Evolutionary conservation across 306 rosid species (phyloP).

Genomic region (Potentilla sterilis): DNA sequence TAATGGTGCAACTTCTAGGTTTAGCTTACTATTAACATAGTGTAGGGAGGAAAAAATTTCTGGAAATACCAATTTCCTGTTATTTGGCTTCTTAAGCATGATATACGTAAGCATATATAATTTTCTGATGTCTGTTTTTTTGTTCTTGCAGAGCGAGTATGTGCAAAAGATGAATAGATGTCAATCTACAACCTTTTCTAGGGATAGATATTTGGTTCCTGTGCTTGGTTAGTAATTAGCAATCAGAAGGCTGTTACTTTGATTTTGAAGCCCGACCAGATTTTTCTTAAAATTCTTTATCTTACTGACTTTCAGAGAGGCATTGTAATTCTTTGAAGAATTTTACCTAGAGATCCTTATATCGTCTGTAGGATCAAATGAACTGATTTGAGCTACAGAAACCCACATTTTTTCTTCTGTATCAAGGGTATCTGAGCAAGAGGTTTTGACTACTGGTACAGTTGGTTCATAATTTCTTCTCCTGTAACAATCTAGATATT

Average conservation of each 20-base stretch:
- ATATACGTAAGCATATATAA: neutral
- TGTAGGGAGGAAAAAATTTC: neutral
- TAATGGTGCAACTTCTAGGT: constrained; percentile 1
- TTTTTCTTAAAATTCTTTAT: constrained; percentile 24
- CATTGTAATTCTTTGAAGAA: constrained; percentile 16
- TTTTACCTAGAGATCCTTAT: constrained; percentile 30
- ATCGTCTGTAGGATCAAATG: constrained; percentile 13
- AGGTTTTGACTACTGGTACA: constrained; percentile 2
- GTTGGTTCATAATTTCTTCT: neutral
- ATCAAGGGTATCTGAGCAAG: constrained; percentile 32
- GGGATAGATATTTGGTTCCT: neutral
- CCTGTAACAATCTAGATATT: neutral
- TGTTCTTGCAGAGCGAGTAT: constrained; percentile 68
- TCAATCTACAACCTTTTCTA: constrained; percentile 13
- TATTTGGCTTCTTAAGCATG: neutral
- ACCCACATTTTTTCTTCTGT: constrained; percentile 28
- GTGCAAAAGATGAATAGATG: constrained; percentile 60
- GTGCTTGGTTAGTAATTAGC: constrained; percentile 22
- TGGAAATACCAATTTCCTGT: neutral
- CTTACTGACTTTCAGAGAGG: constrained; percentile 26
- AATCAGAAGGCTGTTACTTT: constrained; percentile 10
- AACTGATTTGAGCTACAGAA: constrained; percentile 12
- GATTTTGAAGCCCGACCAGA: constrained; percentile 23
- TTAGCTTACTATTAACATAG: neutral
- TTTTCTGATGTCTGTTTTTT: neutral